These are phyloP conservation scores for Hypoxylon fuscum DNA, from an alignment of 495 filamentous ascomycete species.

Conservation along the genomic window DNA sequence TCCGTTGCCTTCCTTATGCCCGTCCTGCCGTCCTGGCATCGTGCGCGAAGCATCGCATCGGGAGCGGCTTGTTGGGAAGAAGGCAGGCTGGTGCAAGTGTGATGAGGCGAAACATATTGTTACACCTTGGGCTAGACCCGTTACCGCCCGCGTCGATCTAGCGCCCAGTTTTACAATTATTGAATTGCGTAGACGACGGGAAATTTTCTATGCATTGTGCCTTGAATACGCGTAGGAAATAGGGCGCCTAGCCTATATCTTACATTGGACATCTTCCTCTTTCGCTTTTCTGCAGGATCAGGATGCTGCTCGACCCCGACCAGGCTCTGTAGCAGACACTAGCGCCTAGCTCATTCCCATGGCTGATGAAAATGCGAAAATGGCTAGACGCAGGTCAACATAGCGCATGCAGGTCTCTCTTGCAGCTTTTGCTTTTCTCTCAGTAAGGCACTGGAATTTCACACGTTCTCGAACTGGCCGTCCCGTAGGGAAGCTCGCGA, in stretches of 20 bases:
- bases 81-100: constrained; percentile 13
- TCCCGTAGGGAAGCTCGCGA: constrained; percentile 12
- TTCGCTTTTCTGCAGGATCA: constrained; percentile 22
- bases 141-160: constrained; percentile 4
- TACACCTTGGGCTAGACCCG: constrained; percentile 8
- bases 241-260: constrained; percentile 15
- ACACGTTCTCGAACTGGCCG: constrained; percentile 31
- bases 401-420: constrained; percentile 15
- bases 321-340: neutral
- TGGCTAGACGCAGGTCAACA: constrained; percentile 12
- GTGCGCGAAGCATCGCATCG: constrained; percentile 9
- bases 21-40: neutral
- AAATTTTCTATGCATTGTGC: constrained; percentile 15
- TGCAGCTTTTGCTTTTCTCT: constrained; percentile 22
- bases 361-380: constrained; percentile 1
- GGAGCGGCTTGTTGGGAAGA: neutral
- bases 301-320: constrained; percentile 2
- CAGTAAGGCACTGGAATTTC: constrained; percentile 17
- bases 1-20: neutral
- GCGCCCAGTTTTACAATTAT: constrained; percentile 9
- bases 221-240: constrained; percentile 6
- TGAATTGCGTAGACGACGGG: constrained; percentile 9
- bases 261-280: constrained; percentile 21
- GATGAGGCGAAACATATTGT: constrained; percentile 28
- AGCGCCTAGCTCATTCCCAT: neutral